A percentile compares a stretch with the other conserved stretches of the same genome.
phyloP scores from a whole-genome alignment of 2,329 filamentous ascomycete species.

The Anthostomella pinea region DNA sequence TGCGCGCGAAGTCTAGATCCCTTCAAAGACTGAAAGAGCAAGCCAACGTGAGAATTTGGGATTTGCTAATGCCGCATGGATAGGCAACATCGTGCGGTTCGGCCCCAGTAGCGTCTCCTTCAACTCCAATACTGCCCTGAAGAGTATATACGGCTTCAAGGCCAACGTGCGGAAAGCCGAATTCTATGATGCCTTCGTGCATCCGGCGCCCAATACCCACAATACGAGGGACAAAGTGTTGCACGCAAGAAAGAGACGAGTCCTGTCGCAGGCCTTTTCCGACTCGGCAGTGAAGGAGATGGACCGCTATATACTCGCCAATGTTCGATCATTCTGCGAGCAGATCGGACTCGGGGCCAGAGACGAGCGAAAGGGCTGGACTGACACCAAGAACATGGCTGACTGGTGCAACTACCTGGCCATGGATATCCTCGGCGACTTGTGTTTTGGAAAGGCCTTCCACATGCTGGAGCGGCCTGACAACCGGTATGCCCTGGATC shows the following conservation, averaged over 20 bases:
- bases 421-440: conserved; percentile 60
- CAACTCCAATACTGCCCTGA: conserved; percentile 67
- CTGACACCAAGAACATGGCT: conserved; percentile 57
- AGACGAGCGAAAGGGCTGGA: conserved; percentile 55
- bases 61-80: too few species aligned
- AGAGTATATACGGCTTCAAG: conserved; percentile 63
- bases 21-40: background rate
- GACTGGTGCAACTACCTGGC: conserved; percentile 61
- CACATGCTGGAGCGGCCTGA: conserved; percentile 58
- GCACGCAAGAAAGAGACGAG: conserved; percentile 69
- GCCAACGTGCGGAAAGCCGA: conserved; percentile 65
- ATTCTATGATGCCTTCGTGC: conserved; percentile 72
- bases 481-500: conserved; percentile 63
- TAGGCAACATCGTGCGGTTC: conserved; percentile 68
- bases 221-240: conserved; percentile 66
- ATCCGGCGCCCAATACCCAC: conserved; percentile 70
- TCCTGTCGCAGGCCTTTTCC: conserved; percentile 70
- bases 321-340: conserved; percentile 65
- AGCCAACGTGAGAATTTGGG: too few species aligned
- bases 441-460: conserved; percentile 61
- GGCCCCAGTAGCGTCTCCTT: conserved; percentile 76
- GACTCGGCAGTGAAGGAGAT: conserved; percentile 65
- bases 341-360: conserved; percentile 44
- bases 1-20: conserved; percentile 32
- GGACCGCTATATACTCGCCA: conserved; percentile 64